Evolutionary conservation across 2,329 filamentous ascomycete genomes (phyloP).

Genomic region (Penicillium thymicola): DNA sequence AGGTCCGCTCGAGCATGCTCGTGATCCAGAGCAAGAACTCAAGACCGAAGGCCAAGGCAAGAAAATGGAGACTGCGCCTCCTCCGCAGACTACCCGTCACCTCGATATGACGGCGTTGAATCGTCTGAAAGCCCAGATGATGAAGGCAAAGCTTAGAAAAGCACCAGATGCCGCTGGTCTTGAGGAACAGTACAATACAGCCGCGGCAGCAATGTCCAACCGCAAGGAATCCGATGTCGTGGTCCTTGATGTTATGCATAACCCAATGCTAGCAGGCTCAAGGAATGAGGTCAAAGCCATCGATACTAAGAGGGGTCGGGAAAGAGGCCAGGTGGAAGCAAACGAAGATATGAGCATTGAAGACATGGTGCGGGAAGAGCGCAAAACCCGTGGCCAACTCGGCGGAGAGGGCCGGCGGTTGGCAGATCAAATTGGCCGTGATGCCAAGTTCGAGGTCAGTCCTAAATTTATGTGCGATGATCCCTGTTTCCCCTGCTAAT

Average conservation of each 20-base stretch:
- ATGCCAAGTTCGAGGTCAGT: slow-evolving; percentile 73
- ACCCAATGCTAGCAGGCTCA: slow-evolving; percentile 76
- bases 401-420: slow-evolving; percentile 79
- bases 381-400: slow-evolving; percentile 71
- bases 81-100: slow-evolving; percentile 48
- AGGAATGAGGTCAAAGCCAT: slow-evolving; percentile 72
- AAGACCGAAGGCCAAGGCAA: slow-evolving; percentile 52
- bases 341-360: slow-evolving; percentile 96
- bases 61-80: slow-evolving; percentile 54
- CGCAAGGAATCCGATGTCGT: slow-evolving; percentile 65
- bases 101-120: slow-evolving; percentile 81
- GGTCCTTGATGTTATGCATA: slow-evolving; percentile 83
- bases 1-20: slow-evolving; percentile 26
- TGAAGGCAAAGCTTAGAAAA: slow-evolving; percentile 87
- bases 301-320: slow-evolving; percentile 74
- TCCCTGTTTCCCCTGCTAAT: background rate
- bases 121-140: slow-evolving; percentile 84
- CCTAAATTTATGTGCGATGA: background rate
- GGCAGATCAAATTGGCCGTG: slow-evolving; percentile 91
- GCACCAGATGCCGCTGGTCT: slow-evolving; percentile 71
- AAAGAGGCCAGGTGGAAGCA: slow-evolving; percentile 79
- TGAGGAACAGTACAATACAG: slow-evolving; percentile 78
- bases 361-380: slow-evolving; percentile 95
- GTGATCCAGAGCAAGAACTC: slow-evolving; percentile 37
- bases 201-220: slow-evolving; percentile 61